Evolutionary conservation across 805 yeast genomes (phyloP).

Genomic region (Pichia pseudocactophila): DNA sequence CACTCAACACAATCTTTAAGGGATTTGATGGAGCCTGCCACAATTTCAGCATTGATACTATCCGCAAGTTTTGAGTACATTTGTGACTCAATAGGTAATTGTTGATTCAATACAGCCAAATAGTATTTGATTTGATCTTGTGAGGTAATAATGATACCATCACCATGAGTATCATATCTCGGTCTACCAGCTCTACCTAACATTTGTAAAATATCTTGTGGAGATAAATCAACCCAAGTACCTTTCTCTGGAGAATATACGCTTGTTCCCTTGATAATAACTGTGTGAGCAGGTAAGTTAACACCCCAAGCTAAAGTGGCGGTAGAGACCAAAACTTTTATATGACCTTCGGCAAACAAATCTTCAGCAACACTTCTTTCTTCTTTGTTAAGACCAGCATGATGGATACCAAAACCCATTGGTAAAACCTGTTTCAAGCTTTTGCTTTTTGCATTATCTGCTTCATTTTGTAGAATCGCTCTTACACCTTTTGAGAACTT

Average conservation of each 20-base stretch:
- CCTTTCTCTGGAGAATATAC: constrained; percentile 88
- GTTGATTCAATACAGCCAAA: constrained; percentile 83
- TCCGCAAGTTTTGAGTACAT: constrained; percentile 64
- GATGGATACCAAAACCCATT: constrained; percentile 80
- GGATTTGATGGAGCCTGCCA: constrained; percentile 52
- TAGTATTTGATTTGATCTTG: constrained; percentile 83
- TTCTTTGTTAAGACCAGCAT: constrained; percentile 71
- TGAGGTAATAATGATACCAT: constrained; percentile 85
- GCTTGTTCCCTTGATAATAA: constrained; percentile 87
- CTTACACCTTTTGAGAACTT: constrained; percentile 46
- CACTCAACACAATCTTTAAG: constrained; percentile 67
- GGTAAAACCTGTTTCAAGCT: constrained; percentile 53
- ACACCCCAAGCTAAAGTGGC: constrained; percentile 98
- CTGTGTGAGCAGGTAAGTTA: constrained; percentile 90
- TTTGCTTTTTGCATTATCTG: constrained; percentile 44
- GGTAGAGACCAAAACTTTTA: constrained; percentile 79
- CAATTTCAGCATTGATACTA: constrained; percentile 79
- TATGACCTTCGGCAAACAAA: constrained; percentile 76
- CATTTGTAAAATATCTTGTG: constrained; percentile 94
- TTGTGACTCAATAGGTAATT: constrained; percentile 88
- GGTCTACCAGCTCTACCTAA: constrained; percentile 99
- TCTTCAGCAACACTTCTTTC: constrained; percentile 80
- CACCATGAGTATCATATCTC: constrained; percentile 84
- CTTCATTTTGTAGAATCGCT: constrained; percentile 58
- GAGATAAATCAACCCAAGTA: constrained; percentile 82